These are phyloP conservation scores for Obelidium mucronatum DNA, from an alignment of 192 early-diverging fungal species.

Conservation along the genomic window DNA sequence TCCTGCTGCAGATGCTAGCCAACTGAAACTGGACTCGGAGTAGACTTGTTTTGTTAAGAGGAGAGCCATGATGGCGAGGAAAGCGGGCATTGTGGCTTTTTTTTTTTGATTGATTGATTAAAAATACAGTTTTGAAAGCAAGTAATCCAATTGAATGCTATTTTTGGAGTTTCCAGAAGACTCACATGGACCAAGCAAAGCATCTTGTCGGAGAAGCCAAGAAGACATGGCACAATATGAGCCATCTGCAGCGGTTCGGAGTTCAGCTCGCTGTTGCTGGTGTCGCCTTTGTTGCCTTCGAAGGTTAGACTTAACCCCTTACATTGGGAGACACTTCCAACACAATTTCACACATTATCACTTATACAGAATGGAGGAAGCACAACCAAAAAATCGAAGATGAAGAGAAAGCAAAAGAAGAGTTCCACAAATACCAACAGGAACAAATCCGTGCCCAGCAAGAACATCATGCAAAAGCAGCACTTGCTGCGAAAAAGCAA, in stretches of 20 bases:
- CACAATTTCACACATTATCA: no score
- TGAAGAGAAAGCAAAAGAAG: neutral
- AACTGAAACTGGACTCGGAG: no score
- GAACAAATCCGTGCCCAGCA: neutral
- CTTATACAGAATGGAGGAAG: conserved; percentile 11
- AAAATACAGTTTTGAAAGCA: no score
- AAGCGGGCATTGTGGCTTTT: no score
- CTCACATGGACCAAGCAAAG: neutral
- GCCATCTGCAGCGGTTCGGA: neutral
- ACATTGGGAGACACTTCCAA: neutral
- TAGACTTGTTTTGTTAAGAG: no score
- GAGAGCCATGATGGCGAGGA: no score
- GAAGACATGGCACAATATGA: conserved; percentile 11
- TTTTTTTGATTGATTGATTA: no score
- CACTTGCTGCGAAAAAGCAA: neutral
- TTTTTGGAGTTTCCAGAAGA: neutral
- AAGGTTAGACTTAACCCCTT: neutral
- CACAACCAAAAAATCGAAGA: neutral
- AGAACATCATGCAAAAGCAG: neutral
- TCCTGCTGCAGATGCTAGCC: no score
- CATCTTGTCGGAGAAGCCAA: neutral
- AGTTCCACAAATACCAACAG: neutral
- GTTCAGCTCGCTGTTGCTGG: neutral
- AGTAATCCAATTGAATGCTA: no score
- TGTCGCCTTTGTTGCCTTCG: conserved; percentile 1